Evolutionary conservation across 108 stramenopile species (phyloP).

Genomic region (Cylindrotheca fusiformis): DNA sequence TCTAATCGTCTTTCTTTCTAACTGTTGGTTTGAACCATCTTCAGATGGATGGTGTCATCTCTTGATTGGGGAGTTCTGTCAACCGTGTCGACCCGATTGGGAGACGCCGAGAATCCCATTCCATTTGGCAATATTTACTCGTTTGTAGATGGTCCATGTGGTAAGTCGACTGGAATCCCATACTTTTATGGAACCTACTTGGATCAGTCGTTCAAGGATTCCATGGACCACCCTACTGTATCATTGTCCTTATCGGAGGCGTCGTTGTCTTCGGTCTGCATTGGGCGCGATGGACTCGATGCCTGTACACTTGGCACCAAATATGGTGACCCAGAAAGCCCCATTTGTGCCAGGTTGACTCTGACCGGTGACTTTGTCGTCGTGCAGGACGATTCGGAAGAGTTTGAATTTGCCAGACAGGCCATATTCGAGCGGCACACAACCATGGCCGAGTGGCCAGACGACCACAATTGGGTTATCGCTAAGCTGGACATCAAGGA

Average conservation of each 20-base stretch:
- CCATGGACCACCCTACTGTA: conserved; percentile 14
- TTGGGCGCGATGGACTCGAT: conserved; percentile 7
- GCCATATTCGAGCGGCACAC: conserved; percentile 58
- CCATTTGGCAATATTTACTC: conserved; percentile 60
- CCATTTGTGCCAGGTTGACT: conserved; percentile 58
- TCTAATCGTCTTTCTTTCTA: too few species aligned
- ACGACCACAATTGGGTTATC: conserved; percentile 55
- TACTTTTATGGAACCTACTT: conserved; percentile 56
- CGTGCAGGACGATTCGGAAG: conserved; percentile 16
- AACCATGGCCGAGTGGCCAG: conserved; percentile 49
- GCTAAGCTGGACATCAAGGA: conserved; percentile 47
- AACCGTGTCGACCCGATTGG: conserved; percentile 38
- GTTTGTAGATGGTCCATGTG: conserved; percentile 57
- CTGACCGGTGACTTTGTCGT: conserved; percentile 44
- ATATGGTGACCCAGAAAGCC: conserved; percentile 62
- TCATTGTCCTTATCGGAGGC: conserved; percentile 51
- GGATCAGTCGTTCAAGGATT: conserved; percentile 50
- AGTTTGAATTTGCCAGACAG: conserved; percentile 28
- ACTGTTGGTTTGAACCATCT: too few species aligned
- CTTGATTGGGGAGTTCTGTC: conserved; percentile 53
- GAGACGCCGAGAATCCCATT: conserved; percentile 6
- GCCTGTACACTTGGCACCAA: conserved; percentile 24
- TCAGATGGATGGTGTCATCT: conserved; percentile 58
- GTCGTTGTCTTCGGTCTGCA: conserved; percentile 27
- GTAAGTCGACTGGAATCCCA: conserved; percentile 51